These are phyloP conservation scores for Casuarina glauca DNA, from an alignment of 306 rosid species.

Conservation along the genomic window DNA sequence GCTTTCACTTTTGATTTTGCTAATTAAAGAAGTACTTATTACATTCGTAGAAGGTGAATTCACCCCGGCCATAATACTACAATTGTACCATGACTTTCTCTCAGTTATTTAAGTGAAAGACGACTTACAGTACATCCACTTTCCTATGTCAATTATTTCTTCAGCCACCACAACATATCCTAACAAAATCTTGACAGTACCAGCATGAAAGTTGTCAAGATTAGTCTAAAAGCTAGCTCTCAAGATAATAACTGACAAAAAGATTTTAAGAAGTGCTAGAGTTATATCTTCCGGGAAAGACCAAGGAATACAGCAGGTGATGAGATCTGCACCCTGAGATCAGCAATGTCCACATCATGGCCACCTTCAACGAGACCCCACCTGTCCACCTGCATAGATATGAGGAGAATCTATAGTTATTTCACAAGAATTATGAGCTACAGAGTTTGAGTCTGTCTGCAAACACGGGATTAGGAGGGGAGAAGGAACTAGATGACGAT, in stretches of 20 bases:
- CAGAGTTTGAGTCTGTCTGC: not conserved
- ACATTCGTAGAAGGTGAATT: not conserved
- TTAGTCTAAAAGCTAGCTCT: conserved; percentile 26
- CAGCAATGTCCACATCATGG: conserved; percentile 94
- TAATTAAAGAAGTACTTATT: not conserved
- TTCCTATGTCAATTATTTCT: conserved; percentile 23
- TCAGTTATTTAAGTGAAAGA: conserved; percentile 19
- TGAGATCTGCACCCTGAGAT: conserved; percentile 76
- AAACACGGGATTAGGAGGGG: not conserved
- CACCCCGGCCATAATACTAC: not conserved
- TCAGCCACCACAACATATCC: conserved; percentile 23
- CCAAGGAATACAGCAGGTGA: conserved; percentile 77
- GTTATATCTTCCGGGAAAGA: conserved; percentile 61
- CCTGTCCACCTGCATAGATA: conserved; percentile 61
- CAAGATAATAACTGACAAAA: conserved; percentile 14
- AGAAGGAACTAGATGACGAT: not conserved
- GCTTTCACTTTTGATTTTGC: not conserved
- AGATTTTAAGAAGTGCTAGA: not conserved
- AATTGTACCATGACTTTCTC: conserved; percentile 1
- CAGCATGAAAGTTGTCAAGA: conserved; percentile 23
- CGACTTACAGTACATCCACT: conserved; percentile 6
- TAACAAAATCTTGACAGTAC: conserved; percentile 11
- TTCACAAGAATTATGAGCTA: not conserved
- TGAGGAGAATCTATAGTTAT: not conserved
- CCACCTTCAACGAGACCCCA: conserved; percentile 99